Base-by-base conservation (phyloP, 257 asterid species). In the Galeopsis tetrahit region DNA sequence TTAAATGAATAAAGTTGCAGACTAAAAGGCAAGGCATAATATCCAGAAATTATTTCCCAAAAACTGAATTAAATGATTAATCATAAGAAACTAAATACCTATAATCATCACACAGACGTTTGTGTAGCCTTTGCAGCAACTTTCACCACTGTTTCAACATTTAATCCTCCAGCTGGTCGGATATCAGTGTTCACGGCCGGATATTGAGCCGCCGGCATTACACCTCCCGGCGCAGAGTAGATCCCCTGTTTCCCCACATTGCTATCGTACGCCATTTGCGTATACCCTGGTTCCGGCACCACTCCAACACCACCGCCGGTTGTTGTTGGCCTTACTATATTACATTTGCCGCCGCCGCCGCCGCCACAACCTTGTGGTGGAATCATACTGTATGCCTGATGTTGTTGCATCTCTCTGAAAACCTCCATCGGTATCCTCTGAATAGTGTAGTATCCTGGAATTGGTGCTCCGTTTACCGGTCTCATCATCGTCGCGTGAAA, bases 361-460 rank as follows among this genome's bases (percentile, higher is more conserved):
- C 55, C 4, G 73, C 80, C 46, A 81, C 65, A 4, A 77, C 83
- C 5, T 70, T 70, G 79, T 5, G 81, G 73, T 4, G 79, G 84
- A 15, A 75, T 72, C 64, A 85, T 76, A 61, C 71, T 86, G 85
- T 86, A 86, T 74, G 88, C 77, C 78, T 77, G 92, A 56, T 72
- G 87, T 7, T 85, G 94, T 68, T 53, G 59, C 59, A 75, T 96
- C 6, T 89, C 96, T 10, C 89, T 74, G 85, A 86, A 92, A 0
- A 76, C 75, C 11, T 88, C 96, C 38, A 87, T 80, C 5, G 90
- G 87, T 74, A 82, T 53, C 81, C 93, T 85, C 69, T 88, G 96
- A 9, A 88, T 81, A 0, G 97, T 57, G 82, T 90, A 92, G 82
- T 84, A 92, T 0, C 94, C 98, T 66, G 85, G 98, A 48, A 66